Conservation (phyloP, 1,139 yeast species). For the Magnusiomyces magnusii region DNA sequence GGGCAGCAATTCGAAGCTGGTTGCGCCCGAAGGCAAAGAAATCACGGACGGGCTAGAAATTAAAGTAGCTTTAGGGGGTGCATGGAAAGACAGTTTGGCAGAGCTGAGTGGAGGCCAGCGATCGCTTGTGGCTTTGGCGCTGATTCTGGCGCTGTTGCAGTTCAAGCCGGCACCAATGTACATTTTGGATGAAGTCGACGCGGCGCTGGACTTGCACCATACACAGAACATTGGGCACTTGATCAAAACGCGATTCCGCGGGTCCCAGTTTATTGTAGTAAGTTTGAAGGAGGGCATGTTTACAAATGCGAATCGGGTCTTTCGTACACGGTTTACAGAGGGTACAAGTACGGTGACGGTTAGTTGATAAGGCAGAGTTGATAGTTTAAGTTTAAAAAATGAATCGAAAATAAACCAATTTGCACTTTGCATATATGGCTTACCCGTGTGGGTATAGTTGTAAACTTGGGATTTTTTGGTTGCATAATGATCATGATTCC, state of each 20-base stretch:
- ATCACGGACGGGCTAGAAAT: slow-evolving; percentile 90
- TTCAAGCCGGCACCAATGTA: slow-evolving; percentile 99
- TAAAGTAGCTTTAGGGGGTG: slow-evolving; percentile 79
- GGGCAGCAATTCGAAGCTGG: slow-evolving; percentile 84
- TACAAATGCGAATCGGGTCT: slow-evolving; percentile 91
- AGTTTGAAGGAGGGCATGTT: slow-evolving; percentile 98
- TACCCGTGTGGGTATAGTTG: too few relatives aligned
- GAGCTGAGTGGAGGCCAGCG: slow-evolving; percentile 98
- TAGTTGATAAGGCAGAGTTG: too few relatives aligned
- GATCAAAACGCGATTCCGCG: slow-evolving; percentile 89
- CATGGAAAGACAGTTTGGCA: slow-evolving; percentile 94
- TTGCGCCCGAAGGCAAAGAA: slow-evolving; percentile 69
- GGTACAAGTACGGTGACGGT: slow-evolving; percentile 81
- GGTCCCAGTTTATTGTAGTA: slow-evolving; percentile 94
- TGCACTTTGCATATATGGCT: too few relatives aligned
- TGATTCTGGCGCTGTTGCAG: slow-evolving; percentile 83
- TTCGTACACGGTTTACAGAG: slow-evolving; percentile 89
- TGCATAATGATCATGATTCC: too few relatives aligned
- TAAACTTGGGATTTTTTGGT: too few relatives aligned
- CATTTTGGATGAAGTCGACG: slow-evolving; percentile 94
- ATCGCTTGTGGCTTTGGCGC: slow-evolving; percentile 82
- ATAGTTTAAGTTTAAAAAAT: too few relatives aligned
- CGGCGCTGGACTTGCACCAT: slow-evolving; percentile 94
- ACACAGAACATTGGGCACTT: slow-evolving; percentile 97
- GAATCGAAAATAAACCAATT: too few relatives aligned